Base-by-base conservation (phyloP, 306 rosid species). In the Lathyrus aphaca region DNA sequence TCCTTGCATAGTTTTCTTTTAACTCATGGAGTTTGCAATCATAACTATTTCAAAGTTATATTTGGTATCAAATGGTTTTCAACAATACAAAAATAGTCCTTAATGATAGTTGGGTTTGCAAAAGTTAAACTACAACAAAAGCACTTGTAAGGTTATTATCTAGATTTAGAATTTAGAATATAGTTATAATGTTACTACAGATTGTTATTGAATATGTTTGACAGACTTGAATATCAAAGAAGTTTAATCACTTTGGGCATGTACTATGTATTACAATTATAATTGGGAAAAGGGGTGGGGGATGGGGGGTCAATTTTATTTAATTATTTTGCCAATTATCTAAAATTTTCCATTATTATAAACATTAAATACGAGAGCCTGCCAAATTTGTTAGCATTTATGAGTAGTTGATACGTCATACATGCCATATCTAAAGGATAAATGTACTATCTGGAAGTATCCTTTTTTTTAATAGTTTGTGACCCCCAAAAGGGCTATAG, bases 1-100 rank as follows among this genome's bases (percentile, higher is more conserved):
- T 65, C 55, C 53, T 53, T 14, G 55, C 61, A 63, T 69, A n/a
- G 19, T 62, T 66, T 61, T n/a, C 59, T 66, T 66, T 16, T 45
- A 11, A 44, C 21, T n/a, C 35, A 30, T 3, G 2, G 12, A 42
- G 49, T 59, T 50, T 21, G 30, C 40, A 67, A 60, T 50, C 18
- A 38, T 72, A 40, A 39, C 21, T 17, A 64, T n/a, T 30, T 62
- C 55, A 51, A 44, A 76, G 42, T 62, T 71, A 46, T 69, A 30
- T 51, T 76, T 69, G 63, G 56, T 39, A 57, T 66, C 29, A 30
- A 49, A 54, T 21, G 49, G 32, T 38, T 29, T 59, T 68, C 57
- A 60, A 39, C 4, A 14, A 49, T 38, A 3, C 55, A 4, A 53
- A 60, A 25, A 10, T 19, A 6, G 59, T 69, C 57, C 45, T 39